Conservation (phyloP, 2,329 filamentous ascomycete genomes). For the Arthroderma sp. region DNA sequence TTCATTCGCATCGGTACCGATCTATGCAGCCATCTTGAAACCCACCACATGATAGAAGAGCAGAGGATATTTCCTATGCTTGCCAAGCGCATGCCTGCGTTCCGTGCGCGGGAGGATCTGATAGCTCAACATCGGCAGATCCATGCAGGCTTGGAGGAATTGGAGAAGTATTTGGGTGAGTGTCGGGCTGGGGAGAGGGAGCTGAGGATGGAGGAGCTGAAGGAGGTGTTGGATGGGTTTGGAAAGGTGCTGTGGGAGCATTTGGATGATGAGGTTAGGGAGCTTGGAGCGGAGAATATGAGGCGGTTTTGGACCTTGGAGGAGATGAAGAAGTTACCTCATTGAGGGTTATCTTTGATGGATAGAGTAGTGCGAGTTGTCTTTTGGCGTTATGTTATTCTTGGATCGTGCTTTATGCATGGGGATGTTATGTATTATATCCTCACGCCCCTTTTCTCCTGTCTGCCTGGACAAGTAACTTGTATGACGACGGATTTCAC, state of each 20-base stretch:
- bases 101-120: conserved; percentile 51
- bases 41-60: conserved; percentile 78
- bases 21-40: conserved; percentile 56
- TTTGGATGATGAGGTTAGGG: conserved; percentile 69
- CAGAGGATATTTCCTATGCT: conserved; percentile 65
- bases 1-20: conserved; percentile 56
- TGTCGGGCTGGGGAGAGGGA: conserved; percentile 52
- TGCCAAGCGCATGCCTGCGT: conserved; percentile 66
- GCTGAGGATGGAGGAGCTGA: conserved; percentile 45
- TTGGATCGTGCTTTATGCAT: background rate
- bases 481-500: too few species aligned
- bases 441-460: too few species aligned
- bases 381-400: background rate
- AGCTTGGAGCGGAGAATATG: conserved; percentile 78
- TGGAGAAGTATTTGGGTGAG: conserved; percentile 51
- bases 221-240: conserved; percentile 62
- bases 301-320: conserved; percentile 63
- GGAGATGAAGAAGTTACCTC: conserved; percentile 59
- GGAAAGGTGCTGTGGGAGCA: conserved; percentile 68
- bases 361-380: background rate
- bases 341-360: conserved; percentile 32
- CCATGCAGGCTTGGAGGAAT: conserved; percentile 57
- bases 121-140: conserved; percentile 66
- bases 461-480: too few species aligned
- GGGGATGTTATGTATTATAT: background rate